Evolutionary conservation across 257 asterid genomes (phyloP), one percentile per base, ranked within the genome.

Genomic region (Forsythia suspensa): DNA sequence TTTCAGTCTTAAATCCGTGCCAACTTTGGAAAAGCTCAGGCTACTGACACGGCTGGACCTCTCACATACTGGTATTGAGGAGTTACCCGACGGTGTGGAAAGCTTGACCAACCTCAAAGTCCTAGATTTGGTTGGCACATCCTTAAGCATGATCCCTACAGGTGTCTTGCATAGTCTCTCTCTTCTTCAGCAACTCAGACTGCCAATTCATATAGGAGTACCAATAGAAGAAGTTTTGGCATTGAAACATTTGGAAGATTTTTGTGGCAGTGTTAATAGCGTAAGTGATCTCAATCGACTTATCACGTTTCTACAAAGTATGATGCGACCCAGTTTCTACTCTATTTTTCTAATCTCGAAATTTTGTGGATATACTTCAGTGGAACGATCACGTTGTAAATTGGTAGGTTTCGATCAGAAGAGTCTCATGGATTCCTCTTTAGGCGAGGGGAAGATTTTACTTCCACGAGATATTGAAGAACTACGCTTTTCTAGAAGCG

Each of bases 31-130:
- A 55, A 76, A 80, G 69, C 77, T 80, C 51, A 80, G 37, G 40
- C 44, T 20, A 34, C 69, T 80, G 80, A 44, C 48, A 48, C 39
- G 59, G 20, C 34, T 81, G 74, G 68, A 71, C 71, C 77, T 81
- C 34, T 34, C 20, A 0, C 0, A 0, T 9, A 44, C 80, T 20
- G 3, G 0, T 0, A 44, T 76, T 55, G 24, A 61, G 3, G 67
- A 71, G 10, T 16, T 57, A 6, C 77, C 77, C 2, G 65, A 70
- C 52, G 81, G 72, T 24, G 13, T 70, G 51, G 61, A 82, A 74
- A 57, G 40, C 69, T 72, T 79, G 72, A n/a, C 70, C 52, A 79
- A 80, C 73, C 88, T 84, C 77, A 72, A 72, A 73, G 34, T 72
- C 73, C 77, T 82, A n/a, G 48, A 77, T 21, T 59, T 85, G 80